Percentiles rank a stretch among this genome's conserved stretches.
These are phyloP conservation scores for Backusella psychrophila DNA, from an alignment of 192 early-diverging fungal genomes.

Conservation along the genomic window DNA sequence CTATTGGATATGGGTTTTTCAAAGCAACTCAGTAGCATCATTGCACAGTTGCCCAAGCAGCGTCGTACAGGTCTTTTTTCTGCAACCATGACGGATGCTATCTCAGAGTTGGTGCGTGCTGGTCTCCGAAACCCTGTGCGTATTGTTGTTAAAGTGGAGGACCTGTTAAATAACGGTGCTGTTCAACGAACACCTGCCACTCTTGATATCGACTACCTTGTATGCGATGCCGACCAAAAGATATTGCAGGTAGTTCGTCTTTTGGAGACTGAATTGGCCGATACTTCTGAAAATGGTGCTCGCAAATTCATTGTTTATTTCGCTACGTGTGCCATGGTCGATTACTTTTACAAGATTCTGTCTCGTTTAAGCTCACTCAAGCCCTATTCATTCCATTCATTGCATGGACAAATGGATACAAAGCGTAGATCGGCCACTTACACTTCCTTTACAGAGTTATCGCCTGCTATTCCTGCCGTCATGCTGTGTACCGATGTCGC, in stretches of 20 bases:
- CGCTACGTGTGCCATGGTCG: slow-evolving; percentile 93
- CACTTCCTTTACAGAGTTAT: slow-evolving; percentile 64
- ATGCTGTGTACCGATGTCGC: slow-evolving; percentile 96
- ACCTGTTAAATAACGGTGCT: slow-evolving; percentile 43
- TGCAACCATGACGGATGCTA: slow-evolving; percentile 92
- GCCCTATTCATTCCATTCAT: slow-evolving; percentile 58
- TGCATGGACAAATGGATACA: slow-evolving; percentile 94
- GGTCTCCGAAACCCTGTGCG: slow-evolving; percentile 91
- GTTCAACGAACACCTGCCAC: slow-evolving; percentile 60
- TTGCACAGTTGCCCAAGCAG: slow-evolving; percentile 84
- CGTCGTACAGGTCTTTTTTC: slow-evolving; percentile 95
- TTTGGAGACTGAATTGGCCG: slow-evolving; percentile 41
- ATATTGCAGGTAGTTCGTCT: slow-evolving; percentile 69
- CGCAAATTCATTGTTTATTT: slow-evolving; percentile 95
- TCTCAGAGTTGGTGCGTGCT: slow-evolving; percentile 77
- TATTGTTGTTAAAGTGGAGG: slow-evolving; percentile 87
- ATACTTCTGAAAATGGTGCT: slow-evolving; percentile 26
- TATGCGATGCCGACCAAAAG: slow-evolving; percentile 82
- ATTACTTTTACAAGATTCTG: slow-evolving; percentile 83
- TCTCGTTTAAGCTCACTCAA: slow-evolving; percentile 46
- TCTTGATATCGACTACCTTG: slow-evolving; percentile 68
- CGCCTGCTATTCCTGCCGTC: slow-evolving; percentile 65
- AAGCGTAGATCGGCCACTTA: slow-evolving; percentile 83
- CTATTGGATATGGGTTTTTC: slow-evolving; percentile 95
- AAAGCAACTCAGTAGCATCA: slow-evolving; percentile 73